Base-by-base conservation (phyloP, 1,139 yeast species). In the Hanseniaspora uvarum region DNA sequence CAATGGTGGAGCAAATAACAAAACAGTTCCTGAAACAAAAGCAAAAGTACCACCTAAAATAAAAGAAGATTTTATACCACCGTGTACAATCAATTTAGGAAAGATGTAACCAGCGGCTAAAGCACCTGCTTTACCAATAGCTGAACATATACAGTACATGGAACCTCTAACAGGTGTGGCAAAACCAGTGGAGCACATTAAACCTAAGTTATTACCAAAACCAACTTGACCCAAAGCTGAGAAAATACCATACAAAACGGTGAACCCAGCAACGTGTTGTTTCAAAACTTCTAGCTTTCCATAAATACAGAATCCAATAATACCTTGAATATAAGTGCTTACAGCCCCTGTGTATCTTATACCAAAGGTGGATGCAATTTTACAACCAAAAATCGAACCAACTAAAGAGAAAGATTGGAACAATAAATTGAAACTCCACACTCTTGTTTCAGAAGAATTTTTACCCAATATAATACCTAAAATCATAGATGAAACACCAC, bases 371-470 rank as follows among this genome's bases (percentile, higher is more conserved):
- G 89, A 97, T n/a, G 95, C 77, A 43, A 79, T 71, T 54, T 77
- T 65, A 12, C 95, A 96, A 63, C 97, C 96, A 24, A 83, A 67
- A 64, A 87, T 77, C 2, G 95, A 77, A 60, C 97, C 97, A 11
- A 96, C 96, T 43, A 89, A 71, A 68, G 89, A 88, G 68, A 89
- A 89, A 63, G 85, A 73, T 69, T 86, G 87, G 63, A 89, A 77
- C 10, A 89, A 92, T 58, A 86, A 85, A 67, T 84, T 86, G 96
- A 96, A 89, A 53, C 96, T 96, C 70, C 87, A 86, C 21, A 84
- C 77, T 67, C 82, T 77, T 69, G 83, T 82, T 59, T 86, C 68
- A 4, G 61, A 49, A n/a, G 62, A 60, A 61, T 81, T 78, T 44
- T 75, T 76, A 53, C 74, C 80, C 24, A 85, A 80, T 57, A 85